These are phyloP conservation scores for Choiromyces venosus DNA, from an alignment of 495 filamentous ascomycete species.

Conservation along the genomic window DNA sequence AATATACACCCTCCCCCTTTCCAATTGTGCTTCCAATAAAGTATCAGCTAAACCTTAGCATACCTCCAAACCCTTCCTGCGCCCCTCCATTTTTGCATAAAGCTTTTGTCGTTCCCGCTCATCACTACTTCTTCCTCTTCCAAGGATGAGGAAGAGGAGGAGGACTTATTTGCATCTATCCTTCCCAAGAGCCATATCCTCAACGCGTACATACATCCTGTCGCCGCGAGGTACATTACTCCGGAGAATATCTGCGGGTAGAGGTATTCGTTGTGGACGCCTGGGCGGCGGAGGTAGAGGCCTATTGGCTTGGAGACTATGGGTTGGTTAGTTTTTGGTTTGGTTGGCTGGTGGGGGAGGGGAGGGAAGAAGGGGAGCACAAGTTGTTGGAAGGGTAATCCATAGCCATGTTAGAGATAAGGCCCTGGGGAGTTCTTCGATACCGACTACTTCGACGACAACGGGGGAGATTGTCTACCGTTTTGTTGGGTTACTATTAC, in stretches of 20 bases:
- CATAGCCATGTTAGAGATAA: constrained; percentile 61
- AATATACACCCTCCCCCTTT: neutral
- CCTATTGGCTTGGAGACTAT: constrained; percentile 57
- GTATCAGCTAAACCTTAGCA: constrained; percentile 12
- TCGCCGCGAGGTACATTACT: constrained; percentile 59
- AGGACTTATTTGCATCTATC: constrained; percentile 43
- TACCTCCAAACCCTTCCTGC: constrained; percentile 31
- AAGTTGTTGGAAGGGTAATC: constrained; percentile 57
- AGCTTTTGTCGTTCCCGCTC: neutral
- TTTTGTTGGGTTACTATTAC: too few species aligned
- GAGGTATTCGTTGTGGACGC: constrained; percentile 50
- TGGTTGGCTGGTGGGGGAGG: too few species aligned
- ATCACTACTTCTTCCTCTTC: constrained; percentile 1
- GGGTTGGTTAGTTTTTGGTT: neutral
- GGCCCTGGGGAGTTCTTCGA: constrained; percentile 57
- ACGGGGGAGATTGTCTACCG: constrained; percentile 25
- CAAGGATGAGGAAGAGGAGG: neutral
- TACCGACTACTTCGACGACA: constrained; percentile 50
- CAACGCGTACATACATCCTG: constrained; percentile 52
- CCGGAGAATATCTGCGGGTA: constrained; percentile 63
- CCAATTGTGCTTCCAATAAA: neutral
- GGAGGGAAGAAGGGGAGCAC: constrained; percentile 8
- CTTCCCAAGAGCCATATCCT: constrained; percentile 59
- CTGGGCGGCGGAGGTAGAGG: constrained; percentile 53
- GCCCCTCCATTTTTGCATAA: constrained; percentile 29